Evolutionary conservation across 1,139 yeast genomes (phyloP).

Genomic region (Yamadazyma friedrichii): DNA sequence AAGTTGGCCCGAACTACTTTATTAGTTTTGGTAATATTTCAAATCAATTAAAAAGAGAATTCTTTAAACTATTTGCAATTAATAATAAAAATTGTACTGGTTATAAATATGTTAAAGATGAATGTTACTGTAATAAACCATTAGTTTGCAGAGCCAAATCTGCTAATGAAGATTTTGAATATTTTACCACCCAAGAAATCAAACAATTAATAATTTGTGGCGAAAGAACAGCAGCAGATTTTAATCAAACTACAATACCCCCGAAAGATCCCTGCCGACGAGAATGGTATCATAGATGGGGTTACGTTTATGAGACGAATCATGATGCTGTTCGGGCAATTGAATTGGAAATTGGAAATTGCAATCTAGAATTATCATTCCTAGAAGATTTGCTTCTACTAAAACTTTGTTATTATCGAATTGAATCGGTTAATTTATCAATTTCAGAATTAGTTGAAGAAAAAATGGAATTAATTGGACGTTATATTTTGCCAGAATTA

Average conservation of each 20-base stretch:
- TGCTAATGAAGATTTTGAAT: slow-evolving; percentile 8
- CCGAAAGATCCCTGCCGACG: slow-evolving; percentile 5
- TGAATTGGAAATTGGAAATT: slow-evolving; percentile 13
- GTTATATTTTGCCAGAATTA: slow-evolving; percentile 10
- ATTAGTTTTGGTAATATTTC: slow-evolving; percentile 18
- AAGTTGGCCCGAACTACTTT: slow-evolving; percentile 14
- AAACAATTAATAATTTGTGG: slow-evolving; percentile 12
- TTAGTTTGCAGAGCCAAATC: slow-evolving; percentile 5
- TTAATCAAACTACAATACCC: neutral
- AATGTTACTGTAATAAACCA: neutral
- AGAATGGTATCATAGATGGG: slow-evolving; percentile 19
- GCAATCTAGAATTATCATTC: slow-evolving; percentile 13
- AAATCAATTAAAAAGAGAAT: slow-evolving; percentile 16
- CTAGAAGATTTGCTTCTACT: slow-evolving; percentile 12
- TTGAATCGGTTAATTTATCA: slow-evolving; percentile 1
- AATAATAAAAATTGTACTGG: slow-evolving; percentile 1
- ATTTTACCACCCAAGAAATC: slow-evolving; percentile 14
- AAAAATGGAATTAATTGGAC: slow-evolving; percentile 10
- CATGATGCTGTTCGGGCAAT: slow-evolving; percentile 14
- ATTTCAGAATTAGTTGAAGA: slow-evolving; percentile 10
- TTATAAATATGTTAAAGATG: too few relatives aligned
- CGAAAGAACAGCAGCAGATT: slow-evolving; percentile 10
- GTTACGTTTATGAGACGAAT: slow-evolving; percentile 15
- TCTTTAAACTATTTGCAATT: slow-evolving; percentile 11
- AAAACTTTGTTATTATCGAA: slow-evolving; percentile 3